Evolutionary conservation across 139 green algal genomes (phyloP).

Genomic region (Bryopsis sp.): DNA sequence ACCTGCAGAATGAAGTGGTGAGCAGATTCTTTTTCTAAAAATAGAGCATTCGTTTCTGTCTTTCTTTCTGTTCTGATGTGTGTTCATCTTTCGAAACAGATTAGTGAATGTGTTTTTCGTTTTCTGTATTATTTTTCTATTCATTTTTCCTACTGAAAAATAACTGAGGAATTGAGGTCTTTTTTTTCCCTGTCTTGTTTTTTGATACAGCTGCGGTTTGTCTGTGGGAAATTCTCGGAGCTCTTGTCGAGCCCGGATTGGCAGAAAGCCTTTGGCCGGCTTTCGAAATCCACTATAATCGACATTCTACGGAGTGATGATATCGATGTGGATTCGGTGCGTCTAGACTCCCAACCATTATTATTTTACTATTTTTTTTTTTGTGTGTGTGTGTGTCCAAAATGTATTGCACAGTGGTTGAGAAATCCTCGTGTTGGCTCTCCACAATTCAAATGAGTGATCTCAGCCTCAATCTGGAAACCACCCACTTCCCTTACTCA

Average conservation of each 20-base stretch:
- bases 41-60: no score
- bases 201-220: not conserved
- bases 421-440: no score
- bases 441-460: no score
- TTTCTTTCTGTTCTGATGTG: no score
- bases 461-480: no score
- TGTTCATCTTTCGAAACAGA: no score
- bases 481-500: no score
- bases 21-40: not conserved
- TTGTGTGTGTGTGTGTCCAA: no score
- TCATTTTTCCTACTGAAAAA: not conserved
- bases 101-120: not conserved
- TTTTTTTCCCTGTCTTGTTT: not conserved
- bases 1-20: constrained; percentile 7
- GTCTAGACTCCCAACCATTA: not conserved
- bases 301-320: constrained; percentile 4
- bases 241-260: not conserved
- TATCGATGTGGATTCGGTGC: constrained; percentile 1
- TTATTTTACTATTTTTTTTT: no score
- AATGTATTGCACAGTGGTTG: no score
- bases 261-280: not conserved
- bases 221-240: not conserved
- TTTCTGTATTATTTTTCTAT: not conserved
- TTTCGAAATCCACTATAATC: not conserved
- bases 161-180: not conserved